These are phyloP conservation scores for Conticribra guillardii DNA, from an alignment of 108 stramenopile genomes.

Conservation along the genomic window DNA sequence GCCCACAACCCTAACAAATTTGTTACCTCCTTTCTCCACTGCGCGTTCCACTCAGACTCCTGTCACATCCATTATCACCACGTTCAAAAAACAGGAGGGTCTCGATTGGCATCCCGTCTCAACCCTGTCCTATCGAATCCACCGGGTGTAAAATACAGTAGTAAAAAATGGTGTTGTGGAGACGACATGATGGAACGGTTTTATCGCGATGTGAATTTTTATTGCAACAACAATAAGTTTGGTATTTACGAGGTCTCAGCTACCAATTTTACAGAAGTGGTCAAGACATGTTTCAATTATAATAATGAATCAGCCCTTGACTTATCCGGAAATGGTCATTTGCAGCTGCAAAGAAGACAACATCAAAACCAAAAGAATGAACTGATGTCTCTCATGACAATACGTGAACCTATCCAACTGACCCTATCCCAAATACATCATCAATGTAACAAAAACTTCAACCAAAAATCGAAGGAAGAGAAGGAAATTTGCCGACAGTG, in stretches of 20 bases:
- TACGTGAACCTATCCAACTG: constrained; percentile 18
- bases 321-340: too few relatives aligned
- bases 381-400: constrained; percentile 1
- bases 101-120: constrained; percentile 9
- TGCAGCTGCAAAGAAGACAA: too few relatives aligned
- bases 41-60: constrained; percentile 1
- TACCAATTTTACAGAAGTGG: not conserved
- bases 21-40: constrained; percentile 5
- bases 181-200: constrained; percentile 5
- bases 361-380: not conserved
- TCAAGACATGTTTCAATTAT: not conserved
- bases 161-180: constrained; percentile 9
- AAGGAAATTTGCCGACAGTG: constrained; percentile 7
- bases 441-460: constrained; percentile 20
- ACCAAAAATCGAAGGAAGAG: constrained; percentile 7
- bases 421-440: constrained; percentile 20
- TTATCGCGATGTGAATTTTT: not conserved
- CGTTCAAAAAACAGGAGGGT: constrained; percentile 9
- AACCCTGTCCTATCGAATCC: not conserved
- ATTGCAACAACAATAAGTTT: constrained; percentile 5
- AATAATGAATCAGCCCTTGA: too few relatives aligned
- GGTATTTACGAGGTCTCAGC: constrained; percentile 2
- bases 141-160: not conserved
- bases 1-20: not conserved
- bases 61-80: constrained; percentile 7